These are phyloP conservation scores for Byssoonygena ceratinophila DNA, from an alignment of 2,329 filamentous ascomycete genomes.

Conservation along the genomic window DNA sequence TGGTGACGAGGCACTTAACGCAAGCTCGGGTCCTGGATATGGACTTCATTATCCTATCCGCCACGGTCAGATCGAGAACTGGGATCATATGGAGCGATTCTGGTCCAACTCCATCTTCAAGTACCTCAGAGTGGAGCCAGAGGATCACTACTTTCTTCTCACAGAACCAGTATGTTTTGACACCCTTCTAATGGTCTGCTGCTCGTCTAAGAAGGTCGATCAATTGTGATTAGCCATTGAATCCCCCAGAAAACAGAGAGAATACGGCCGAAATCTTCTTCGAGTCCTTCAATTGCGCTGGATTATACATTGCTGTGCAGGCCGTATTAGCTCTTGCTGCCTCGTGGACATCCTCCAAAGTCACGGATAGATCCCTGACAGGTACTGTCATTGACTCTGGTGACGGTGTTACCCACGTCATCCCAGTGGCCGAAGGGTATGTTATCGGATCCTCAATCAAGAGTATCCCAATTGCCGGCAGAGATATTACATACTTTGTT, in stretches of 20 bases:
- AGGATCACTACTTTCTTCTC: constrained; percentile 96
- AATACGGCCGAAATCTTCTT: constrained; percentile 99
- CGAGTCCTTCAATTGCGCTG: constrained; percentile 98
- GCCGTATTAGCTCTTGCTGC: constrained; percentile 91
- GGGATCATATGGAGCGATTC: constrained; percentile 99
- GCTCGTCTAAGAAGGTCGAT: not conserved
- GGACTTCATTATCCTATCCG: constrained; percentile 95
- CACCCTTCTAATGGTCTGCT: not conserved
- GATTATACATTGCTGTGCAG: constrained; percentile 97
- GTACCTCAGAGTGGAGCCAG: constrained; percentile 92
- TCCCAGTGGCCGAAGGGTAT: constrained; percentile 95
- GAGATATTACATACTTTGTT: constrained; percentile 98
- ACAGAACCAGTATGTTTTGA: constrained; percentile 70
- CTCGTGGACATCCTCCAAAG: constrained; percentile 97
- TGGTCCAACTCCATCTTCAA: constrained; percentile 99
- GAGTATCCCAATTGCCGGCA: constrained; percentile 93
- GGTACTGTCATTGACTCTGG: constrained; percentile 98
- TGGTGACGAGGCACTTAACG: constrained; percentile 84
- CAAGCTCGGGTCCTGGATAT: constrained; percentile 78
- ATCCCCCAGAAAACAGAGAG: constrained; percentile 96
- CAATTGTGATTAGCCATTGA: constrained; percentile 58
- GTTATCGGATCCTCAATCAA: constrained; percentile 99
- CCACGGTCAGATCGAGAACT: constrained; percentile 97
- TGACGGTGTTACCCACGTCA: constrained; percentile 97
- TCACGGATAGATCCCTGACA: constrained; percentile 87